Conservation (phyloP, 495 filamentous ascomycete genomes). For the Penicillium paradoxum region DNA sequence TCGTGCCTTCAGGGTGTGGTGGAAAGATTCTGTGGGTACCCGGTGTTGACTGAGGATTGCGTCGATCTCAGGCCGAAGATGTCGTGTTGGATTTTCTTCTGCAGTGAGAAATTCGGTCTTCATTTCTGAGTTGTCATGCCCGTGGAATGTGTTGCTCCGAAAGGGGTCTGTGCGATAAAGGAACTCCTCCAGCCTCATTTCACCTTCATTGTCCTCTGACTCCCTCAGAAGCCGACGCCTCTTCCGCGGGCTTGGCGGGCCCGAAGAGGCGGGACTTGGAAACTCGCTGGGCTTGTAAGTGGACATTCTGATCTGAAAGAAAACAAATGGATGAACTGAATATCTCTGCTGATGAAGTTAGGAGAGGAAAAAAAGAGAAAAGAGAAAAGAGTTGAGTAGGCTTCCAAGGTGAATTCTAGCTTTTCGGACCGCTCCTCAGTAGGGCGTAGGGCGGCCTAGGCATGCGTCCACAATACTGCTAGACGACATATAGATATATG, state of each 20-base stretch:
- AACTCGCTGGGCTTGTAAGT: neutral
- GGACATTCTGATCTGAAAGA: neutral
- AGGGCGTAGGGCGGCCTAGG: no score
- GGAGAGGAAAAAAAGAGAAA: no score
- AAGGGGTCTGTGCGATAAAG: neutral
- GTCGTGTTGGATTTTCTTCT: neutral
- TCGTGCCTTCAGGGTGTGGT: neutral
- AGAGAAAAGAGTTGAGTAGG: no score
- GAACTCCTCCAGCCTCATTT: neutral
- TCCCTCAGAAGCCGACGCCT: neutral
- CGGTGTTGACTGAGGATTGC: neutral
- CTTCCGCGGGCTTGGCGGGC: neutral
- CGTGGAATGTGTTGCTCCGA: neutral
- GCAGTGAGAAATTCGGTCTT: neutral
- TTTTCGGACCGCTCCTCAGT: no score
- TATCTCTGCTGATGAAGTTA: no score
- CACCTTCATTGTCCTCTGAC: neutral
- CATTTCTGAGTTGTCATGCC: neutral
- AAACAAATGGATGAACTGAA: no score
- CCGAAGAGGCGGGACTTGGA: neutral
- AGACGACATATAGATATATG: no score
- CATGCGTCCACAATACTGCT: no score
- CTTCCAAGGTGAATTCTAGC: no score
- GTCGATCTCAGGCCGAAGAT: neutral
- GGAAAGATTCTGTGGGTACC: neutral